Evolutionary conservation across 768 basidiomycete genomes (phyloP).

Genomic region (Auricularia sp.): DNA sequence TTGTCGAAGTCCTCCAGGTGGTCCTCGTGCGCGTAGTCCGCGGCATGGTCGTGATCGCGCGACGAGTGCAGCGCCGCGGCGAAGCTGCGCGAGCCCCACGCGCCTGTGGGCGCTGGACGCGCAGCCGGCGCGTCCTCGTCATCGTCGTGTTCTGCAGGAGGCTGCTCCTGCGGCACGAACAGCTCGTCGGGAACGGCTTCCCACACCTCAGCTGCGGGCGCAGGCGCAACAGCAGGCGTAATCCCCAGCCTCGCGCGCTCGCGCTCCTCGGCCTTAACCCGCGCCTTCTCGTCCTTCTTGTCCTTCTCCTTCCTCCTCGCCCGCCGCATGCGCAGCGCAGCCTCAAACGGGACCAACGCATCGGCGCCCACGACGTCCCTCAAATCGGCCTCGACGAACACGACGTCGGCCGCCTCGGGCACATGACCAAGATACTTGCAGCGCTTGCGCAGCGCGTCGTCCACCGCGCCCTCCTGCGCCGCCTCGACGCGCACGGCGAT

Average conservation of each 20-base stretch:
- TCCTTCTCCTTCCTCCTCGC: constrained; percentile 70
- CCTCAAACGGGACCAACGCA: constrained; percentile 75
- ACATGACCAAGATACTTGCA: constrained; percentile 94
- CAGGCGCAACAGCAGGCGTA: constrained; percentile 14
- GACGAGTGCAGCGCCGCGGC: background rate
- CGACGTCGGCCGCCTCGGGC: constrained; percentile 84
- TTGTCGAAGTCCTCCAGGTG: background rate
- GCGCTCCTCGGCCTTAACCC: constrained; percentile 63
- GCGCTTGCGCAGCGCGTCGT: constrained; percentile 87
- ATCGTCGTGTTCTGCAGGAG: background rate
- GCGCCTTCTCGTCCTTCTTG: constrained; percentile 80
- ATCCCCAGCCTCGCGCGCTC: constrained; percentile 31
- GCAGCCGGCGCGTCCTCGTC: constrained; percentile 15
- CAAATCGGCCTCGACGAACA: constrained; percentile 86
- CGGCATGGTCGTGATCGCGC: background rate
- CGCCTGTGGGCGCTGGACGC: background rate
- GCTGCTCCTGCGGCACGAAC: background rate
- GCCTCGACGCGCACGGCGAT: constrained; percentile 77
- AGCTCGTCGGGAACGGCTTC: constrained; percentile 23
- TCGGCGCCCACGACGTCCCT: constrained; percentile 64
- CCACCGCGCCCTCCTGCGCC: constrained; percentile 66
- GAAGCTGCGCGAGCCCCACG: constrained; percentile 6
- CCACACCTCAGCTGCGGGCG: constrained; percentile 26
- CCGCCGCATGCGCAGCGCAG: constrained; percentile 65
- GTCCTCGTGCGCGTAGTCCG: background rate